Percentiles rank a stretch among this genome's conserved stretches.
Evolutionary conservation across 2,329 filamentous ascomycete genomes (phyloP).

Genomic region (Aspergillus thermomutatus): DNA sequence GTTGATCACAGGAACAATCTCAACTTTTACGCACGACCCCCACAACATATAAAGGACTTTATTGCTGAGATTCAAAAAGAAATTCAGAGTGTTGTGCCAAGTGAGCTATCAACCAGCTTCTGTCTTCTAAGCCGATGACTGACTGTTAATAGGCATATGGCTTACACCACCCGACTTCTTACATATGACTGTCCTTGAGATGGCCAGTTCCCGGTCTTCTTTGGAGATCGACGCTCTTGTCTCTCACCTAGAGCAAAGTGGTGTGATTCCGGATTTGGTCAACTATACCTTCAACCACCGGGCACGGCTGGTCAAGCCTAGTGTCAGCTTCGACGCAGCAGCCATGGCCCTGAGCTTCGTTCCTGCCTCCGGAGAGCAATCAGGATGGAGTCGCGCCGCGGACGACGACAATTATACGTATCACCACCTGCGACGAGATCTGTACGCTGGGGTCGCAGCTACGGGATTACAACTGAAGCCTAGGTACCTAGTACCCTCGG

Average conservation of each 20-base stretch:
- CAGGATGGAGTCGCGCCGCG: slow-evolving; percentile 30
- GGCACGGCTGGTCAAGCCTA: slow-evolving; percentile 73
- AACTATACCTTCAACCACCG: slow-evolving; percentile 66
- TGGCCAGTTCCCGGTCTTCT: slow-evolving; percentile 73
- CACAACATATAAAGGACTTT: slow-evolving; percentile 65
- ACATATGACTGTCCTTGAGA: slow-evolving; percentile 81
- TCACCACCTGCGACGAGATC: slow-evolving; percentile 80
- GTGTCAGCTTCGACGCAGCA: slow-evolving; percentile 78
- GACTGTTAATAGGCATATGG: slow-evolving; percentile 64
- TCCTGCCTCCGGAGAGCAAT: slow-evolving; percentile 65
- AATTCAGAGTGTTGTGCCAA: slow-evolving; percentile 62
- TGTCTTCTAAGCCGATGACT: background rate
- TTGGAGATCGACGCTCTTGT: slow-evolving; percentile 65
- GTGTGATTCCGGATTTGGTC: slow-evolving; percentile 55
- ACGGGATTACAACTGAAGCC: slow-evolving; percentile 69
- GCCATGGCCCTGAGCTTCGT: slow-evolving; percentile 85
- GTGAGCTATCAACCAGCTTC: slow-evolving; percentile 50
- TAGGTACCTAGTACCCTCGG: slow-evolving; percentile 83
- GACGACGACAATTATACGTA: slow-evolving; percentile 72
- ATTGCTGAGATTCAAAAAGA: slow-evolving; percentile 66
- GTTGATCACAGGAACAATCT: slow-evolving; percentile 76
- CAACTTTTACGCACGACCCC: slow-evolving; percentile 84
- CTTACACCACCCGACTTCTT: slow-evolving; percentile 75
- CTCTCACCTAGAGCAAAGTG: slow-evolving; percentile 51
- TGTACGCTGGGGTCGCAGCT: slow-evolving; percentile 60